Evolutionary conservation across 2,329 filamentous ascomycete species (phyloP), one percentile per base, ranked within the genome.

Genomic region (Ceratocystis papillata): DNA sequence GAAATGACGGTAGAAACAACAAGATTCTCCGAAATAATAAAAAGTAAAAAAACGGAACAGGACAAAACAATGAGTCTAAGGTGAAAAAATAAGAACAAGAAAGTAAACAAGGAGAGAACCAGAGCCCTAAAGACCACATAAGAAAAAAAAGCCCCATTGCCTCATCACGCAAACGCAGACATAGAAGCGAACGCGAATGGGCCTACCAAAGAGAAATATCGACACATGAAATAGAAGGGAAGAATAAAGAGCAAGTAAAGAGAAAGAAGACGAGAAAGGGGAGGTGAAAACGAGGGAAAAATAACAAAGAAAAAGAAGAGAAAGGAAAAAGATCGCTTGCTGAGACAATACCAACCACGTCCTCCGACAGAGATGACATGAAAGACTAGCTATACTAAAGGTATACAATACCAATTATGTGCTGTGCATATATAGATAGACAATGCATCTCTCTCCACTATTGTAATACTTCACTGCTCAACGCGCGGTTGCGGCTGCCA

Each of bases 401-500:
- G 37, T 41, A 41, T 41, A 41, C 37, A 41, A 41, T 41, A 41
- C 37, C 37, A 41, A 5, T 15, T 12, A 41, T 41, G 10, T 44
- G 20, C 28, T 7, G 41, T 37, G 33, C 33, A 61, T 53, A 8
- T 48, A 64, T 53, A 25, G 30, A 53, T 12, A 59, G 44, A 53
- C 28, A 33, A 41, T 41, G 37, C 8, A 41, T 41, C 37, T 44
- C 44, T 50, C 33, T n/a, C 45, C 15, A 59, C 46, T 5, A 45
- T 45, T 57, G 37, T 15, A 41, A 5, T 15, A 41, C 37, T 41
- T 41, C 12, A 69, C 66, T 67, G 65, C 46, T 69, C 68, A 1
- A 67, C 68, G 63, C 73, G 75, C 28, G 74, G 74, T 66, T 78
- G 76, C 33, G 77, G 72, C 71, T 90, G 87, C 88, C 88, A 93